These are phyloP conservation scores for Neocucurbitaria cava DNA, from an alignment of 2,329 filamentous ascomycete genomes.

Conservation along the genomic window DNA sequence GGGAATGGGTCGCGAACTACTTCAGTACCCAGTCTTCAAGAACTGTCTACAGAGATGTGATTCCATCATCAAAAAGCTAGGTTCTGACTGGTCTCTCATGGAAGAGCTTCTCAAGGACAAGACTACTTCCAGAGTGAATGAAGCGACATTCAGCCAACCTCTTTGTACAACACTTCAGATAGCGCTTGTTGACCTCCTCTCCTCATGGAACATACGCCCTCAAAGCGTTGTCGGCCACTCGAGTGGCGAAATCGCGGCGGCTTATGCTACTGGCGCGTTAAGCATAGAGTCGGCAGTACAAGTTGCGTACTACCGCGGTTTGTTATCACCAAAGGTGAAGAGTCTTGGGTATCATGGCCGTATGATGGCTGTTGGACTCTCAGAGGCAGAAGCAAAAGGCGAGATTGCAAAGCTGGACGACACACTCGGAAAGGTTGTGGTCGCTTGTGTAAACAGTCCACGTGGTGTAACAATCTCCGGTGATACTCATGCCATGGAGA, in stretches of 20 bases:
- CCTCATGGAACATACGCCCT: conserved; percentile 23
- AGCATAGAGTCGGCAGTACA: conserved; percentile 9
- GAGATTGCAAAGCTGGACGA: conserved; percentile 7
- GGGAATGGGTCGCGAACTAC: conserved; percentile 50
- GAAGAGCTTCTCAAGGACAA: conserved; percentile 16
- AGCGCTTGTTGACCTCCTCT: conserved; percentile 24
- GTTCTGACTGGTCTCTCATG: conserved; percentile 13
- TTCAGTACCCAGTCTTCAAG: conserved; percentile 23
- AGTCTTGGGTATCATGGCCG: conserved; percentile 9
- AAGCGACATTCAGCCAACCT: conserved; percentile 24
- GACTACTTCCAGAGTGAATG: conserved; percentile 9
- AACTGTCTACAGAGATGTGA: conserved; percentile 10
- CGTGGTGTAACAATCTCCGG: conserved; percentile 56
- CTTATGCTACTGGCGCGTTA: conserved; percentile 25
- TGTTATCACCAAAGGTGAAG: conserved; percentile 10
- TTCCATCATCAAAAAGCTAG: conserved; percentile 6
- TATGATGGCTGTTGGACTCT: conserved; percentile 45
- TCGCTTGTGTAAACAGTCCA: conserved; percentile 50
- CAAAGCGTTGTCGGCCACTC: conserved; percentile 32
- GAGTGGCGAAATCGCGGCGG: conserved; percentile 36
- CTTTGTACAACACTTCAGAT: conserved; percentile 32
- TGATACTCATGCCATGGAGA: conserved; percentile 46
- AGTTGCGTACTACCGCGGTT: conserved; percentile 21
- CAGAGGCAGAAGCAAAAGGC: conserved; percentile 12
- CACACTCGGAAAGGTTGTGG: conserved; percentile 20